Percentiles rank a stretch among this genome's conserved stretches.
These are phyloP conservation scores for Intubia oerlemansii DNA, from an alignment of 2,329 filamentous ascomycete species.

Conservation along the genomic window DNA sequence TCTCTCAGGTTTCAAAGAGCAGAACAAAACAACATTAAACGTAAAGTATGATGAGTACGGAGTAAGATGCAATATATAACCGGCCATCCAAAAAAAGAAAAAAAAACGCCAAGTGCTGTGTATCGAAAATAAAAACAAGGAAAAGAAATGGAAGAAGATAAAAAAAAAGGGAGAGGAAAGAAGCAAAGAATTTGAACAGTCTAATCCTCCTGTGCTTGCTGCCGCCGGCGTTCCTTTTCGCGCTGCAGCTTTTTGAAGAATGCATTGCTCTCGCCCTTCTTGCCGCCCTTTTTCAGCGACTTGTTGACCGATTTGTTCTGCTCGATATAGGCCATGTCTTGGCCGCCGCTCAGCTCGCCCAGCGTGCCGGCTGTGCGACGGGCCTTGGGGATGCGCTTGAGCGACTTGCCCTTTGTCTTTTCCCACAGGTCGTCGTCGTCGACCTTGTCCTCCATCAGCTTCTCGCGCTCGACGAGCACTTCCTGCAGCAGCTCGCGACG, in stretches of 20 bases:
- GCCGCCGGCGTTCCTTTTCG: conserved; percentile 28
- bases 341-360: conserved; percentile 69
- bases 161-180: background rate
- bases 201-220: too few relatives aligned
- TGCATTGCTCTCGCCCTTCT: conserved; percentile 26
- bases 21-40: background rate
- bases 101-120: background rate
- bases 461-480: conserved; percentile 59
- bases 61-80: background rate
- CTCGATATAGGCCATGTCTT: conserved; percentile 93
- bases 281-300: conserved; percentile 36
- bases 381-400: conserved; percentile 19
- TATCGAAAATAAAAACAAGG: background rate
- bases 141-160: background rate
- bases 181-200: too few relatives aligned
- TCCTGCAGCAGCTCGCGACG: conserved; percentile 73
- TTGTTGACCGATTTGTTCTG: conserved; percentile 56
- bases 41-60: background rate
- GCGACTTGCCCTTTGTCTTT: conserved; percentile 6
- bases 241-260: conserved; percentile 47
- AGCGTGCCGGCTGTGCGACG: conserved; percentile 69
- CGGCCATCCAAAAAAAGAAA: background rate
- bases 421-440: conserved; percentile 18
- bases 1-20: background rate
- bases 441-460: conserved; percentile 11